Evolutionary conservation across 2,329 filamentous ascomycete genomes (phyloP), one percentile per base, ranked within the genome.

Genomic region (Phyllosticta ampelicida): DNA sequence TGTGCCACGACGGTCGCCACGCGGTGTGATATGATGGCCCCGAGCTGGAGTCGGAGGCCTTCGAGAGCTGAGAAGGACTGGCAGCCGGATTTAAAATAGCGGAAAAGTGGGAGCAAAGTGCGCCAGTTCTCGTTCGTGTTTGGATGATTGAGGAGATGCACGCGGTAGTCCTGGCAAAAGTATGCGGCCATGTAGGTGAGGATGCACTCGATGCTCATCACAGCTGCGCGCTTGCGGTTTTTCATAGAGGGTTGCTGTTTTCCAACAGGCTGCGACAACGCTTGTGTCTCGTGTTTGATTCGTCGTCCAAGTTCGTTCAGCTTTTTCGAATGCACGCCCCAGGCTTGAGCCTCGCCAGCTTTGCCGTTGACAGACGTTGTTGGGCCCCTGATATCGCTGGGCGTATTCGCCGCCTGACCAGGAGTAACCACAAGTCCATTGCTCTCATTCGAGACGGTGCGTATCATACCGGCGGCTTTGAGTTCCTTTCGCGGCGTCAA

Each of bases 141-240:
- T 13, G 64, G 61, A n/a, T 68, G 68, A 48, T 67, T 65, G 13
- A 65, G 68, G 6, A 70, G 60, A 28, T 65, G 64, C 8, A 64
- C 62, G 0, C 64, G 66, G 11, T 65, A 55, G 51, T 73, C 71
- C 61, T 67, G 66, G 19, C 66, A 66, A 57, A 67, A 63, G 20
- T 69, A 73, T 18, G 71, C 68, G 20, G 68, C 67, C 68, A 74
- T 72, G 62, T 73, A 74, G 6, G 70, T 67, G 51, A 78, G 60
- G 28, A 78, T 71, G 50, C 74, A 76, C 61, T 78, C 76, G n/a
- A 78, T 54, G 28, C 71, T 68, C 52, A 71, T 73, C 30, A 75
- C 68, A 5, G 76, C 75, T 3, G 66, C 69, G 8, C 66, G 67
- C 62, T 73, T 71, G 50, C 67, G 64, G 23, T 74, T 71, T 19